A percentile compares a stretch with the other conserved stretches of the same genome.
phyloP scores from a whole-genome alignment of 805 yeast genomes.

The Saturnispora dispora region DNA sequence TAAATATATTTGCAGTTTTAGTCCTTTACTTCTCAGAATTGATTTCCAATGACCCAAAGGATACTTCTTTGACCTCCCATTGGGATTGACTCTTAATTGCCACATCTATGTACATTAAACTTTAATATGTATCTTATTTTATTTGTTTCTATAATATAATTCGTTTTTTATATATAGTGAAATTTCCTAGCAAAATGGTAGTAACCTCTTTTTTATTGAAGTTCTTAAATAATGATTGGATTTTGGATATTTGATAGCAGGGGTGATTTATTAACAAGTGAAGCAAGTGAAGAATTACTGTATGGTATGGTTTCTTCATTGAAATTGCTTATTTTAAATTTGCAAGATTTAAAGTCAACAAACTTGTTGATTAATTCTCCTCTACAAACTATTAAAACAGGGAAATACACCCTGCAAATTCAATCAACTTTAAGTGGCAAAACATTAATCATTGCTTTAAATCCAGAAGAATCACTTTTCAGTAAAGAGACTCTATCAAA shows the following conservation, averaged over 20 bases:
- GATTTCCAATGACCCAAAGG: conserved; percentile 31
- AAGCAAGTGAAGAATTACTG: conserved; percentile 4
- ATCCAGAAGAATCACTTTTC: background rate
- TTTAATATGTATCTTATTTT: background rate
- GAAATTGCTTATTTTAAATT: background rate
- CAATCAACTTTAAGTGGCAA: conserved; percentile 4
- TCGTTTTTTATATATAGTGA: background rate
- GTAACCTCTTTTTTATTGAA: background rate
- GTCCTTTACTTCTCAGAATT: conserved; percentile 76
- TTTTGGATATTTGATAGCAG: conserved; percentile 4
- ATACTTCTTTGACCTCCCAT: conserved; percentile 27
- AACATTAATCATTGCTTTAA: conserved; percentile 1
- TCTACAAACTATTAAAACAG: conserved; percentile 1
- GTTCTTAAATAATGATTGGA: background rate
- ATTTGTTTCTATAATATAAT: background rate
- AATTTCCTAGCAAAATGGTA: background rate
- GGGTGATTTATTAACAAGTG: background rate
- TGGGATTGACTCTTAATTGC: conserved; percentile 16
- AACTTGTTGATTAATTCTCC: background rate
- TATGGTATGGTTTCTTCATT: conserved; percentile 6
- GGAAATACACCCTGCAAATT: conserved; percentile 6
- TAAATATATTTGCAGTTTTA: conserved; percentile 53
- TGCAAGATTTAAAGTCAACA: background rate
- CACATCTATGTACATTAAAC: background rate
- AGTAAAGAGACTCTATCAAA: background rate